Evolutionary conservation across 1,284 basidiomycete genomes (phyloP).

Genomic region (Schizophyllum amplum): DNA sequence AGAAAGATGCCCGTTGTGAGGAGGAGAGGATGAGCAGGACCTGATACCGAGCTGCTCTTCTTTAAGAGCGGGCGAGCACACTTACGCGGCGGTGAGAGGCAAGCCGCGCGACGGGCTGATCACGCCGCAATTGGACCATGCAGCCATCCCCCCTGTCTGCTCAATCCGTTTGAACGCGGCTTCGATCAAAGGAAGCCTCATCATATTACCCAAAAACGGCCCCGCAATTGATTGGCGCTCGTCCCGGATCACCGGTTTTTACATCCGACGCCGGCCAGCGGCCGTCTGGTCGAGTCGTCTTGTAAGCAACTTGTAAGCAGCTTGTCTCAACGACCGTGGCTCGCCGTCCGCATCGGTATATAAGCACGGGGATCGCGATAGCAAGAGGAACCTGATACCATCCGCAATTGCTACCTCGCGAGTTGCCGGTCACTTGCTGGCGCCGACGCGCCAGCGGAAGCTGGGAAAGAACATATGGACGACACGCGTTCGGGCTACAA

Average conservation of each 20-base stretch:
- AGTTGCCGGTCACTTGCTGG: too few relatives aligned
- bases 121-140: not conserved
- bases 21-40: not conserved
- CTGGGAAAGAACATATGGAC: not conserved
- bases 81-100: not conserved
- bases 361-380: too few relatives aligned
- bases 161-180: not conserved
- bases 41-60: too few relatives aligned
- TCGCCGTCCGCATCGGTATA: too few relatives aligned
- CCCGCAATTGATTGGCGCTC: not conserved
- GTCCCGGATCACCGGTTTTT: not conserved
- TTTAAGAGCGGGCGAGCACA: not conserved
- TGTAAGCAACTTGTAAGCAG: too few relatives aligned
- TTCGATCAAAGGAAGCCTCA: not conserved
- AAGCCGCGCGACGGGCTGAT: slow-evolving; percentile 3
- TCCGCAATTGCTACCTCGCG: too few relatives aligned
- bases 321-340: too few relatives aligned
- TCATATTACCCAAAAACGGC: not conserved
- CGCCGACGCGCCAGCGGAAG: too few relatives aligned
- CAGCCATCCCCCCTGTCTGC: not conserved
- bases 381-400: too few relatives aligned
- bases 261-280: too few relatives aligned
- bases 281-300: too few relatives aligned
- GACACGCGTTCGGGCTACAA: too few relatives aligned
- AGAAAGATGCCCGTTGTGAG: not conserved